Conservation (phyloP, 345 rosid genomes). For the Brassica napus region Da-Ae NC_063446.1:39137001-39137500, state of each 20-base stretch:
- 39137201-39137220: conserved; percentile 62
- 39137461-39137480: conserved; percentile 50
- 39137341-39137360: conserved; percentile 81
- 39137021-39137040: background rate
- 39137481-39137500: conserved; percentile 77
- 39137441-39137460: conserved; percentile 60
- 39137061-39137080: background rate
- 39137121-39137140: conserved; percentile 56
- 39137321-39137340: conserved; percentile 51
- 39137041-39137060: background rate
- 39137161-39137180: conserved; percentile 48
- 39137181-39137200: conserved; percentile 26
- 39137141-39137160: conserved; percentile 56
- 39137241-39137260: conserved; percentile 61
- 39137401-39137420: background rate
- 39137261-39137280: conserved; percentile 75
- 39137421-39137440: conserved; percentile 58
- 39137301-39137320: conserved; percentile 56
- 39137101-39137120: conserved; percentile 51
- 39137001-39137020: background rate
- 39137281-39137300: conserved; percentile 55
- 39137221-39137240: conserved; percentile 87
- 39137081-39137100: background rate
- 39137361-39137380: conserved; percentile 79
- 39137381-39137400: background rate